Base-by-base conservation (phyloP, 2,329 filamentous ascomycete species). In the Graphilbum sp. region DNA sequence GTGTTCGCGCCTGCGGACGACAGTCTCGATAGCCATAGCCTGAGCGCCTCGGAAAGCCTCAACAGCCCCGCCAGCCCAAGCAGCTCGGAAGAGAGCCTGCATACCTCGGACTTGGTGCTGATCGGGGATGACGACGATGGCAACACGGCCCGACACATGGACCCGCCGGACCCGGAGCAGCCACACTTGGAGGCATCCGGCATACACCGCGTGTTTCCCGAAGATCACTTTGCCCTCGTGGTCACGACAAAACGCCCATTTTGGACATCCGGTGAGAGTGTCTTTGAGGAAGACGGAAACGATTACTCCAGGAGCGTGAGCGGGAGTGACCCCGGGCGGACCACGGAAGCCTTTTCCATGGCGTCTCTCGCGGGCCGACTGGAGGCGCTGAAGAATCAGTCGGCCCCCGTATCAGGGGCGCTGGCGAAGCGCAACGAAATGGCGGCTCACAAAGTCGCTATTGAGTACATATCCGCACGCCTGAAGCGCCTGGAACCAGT, bases 211-310 rank as follows among this genome's bases (percentile, higher is more conserved):
- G 65, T 75, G 0, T 55, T 64, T 20, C 73, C 74, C 0, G 72
- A 76, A n/a, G 75, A 79, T 44, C 73, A 78, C 44, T 78, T 79
- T 42, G 59, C 66, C 31, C 56, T 77, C 1, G 57, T 66, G 3
- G 71, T 76, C 3, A 60, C 60, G 3, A 73, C 69, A 0, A 60
- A 55, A 31, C 58, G 67, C 15, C 53, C 59, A 13, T 39, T 41
- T 10, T 32, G 11, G 30, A 18, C 5, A n/a, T n/a, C n/a, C 30
- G 12, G 4, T 7, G 30, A 8, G 11, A 16, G 16, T 6, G 30
- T 5, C 16, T 10, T 5, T 7, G 30, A 17, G 3, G n/a, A 32
- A 10, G 13, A 21, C 10, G 32, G 15, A 6, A 25, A 32, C 11
- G 33, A 33, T 6, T 18, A 34, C 10, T 30, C 32, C n/a, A 27